A percentile compares a stretch with the other conserved stretches of the same genome.
Evolutionary conservation across 768 basidiomycete species (phyloP).

Genomic region (Mycena polygramma): DNA sequence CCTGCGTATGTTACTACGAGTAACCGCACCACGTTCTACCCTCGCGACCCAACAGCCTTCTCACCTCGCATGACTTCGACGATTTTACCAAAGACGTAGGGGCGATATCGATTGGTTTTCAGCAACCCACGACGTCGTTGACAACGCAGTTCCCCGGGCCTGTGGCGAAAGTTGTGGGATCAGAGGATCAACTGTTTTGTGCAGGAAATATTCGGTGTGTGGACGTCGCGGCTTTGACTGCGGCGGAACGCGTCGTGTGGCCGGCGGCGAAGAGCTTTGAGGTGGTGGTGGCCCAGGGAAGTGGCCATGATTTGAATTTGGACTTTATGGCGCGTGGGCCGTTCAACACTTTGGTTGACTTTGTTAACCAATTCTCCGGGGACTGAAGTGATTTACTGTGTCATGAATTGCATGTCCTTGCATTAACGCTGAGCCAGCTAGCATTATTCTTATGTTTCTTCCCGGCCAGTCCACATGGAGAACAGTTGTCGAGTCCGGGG

Average conservation of each 20-base stretch:
- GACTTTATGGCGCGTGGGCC: slow-evolving; percentile 9
- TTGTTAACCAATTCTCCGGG: slow-evolving; percentile 7
- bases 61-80: no score
- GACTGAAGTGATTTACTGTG: neutral
- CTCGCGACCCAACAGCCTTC: no score
- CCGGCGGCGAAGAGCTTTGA: slow-evolving; percentile 9
- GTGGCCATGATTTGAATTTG: slow-evolving; percentile 16
- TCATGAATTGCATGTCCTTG: no score
- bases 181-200: slow-evolving; percentile 19
- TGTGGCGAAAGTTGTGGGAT: slow-evolving; percentile 6
- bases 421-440: no score
- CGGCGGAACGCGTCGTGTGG: neutral
- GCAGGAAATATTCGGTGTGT: neutral
- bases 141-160: slow-evolving; percentile 1
- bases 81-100: slow-evolving; percentile 2
- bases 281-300: slow-evolving; percentile 2
- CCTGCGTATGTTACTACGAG: no score
- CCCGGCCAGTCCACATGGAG: no score
- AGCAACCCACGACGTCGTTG: neutral
- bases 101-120: neutral
- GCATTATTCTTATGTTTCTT: no score
- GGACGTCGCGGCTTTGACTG: slow-evolving; percentile 14
- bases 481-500: no score
- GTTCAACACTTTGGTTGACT: slow-evolving; percentile 7
- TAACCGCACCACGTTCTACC: no score